Conservation (phyloP, 2,329 filamentous ascomycete species). For the Chaetomiaceae sp. region DNA sequence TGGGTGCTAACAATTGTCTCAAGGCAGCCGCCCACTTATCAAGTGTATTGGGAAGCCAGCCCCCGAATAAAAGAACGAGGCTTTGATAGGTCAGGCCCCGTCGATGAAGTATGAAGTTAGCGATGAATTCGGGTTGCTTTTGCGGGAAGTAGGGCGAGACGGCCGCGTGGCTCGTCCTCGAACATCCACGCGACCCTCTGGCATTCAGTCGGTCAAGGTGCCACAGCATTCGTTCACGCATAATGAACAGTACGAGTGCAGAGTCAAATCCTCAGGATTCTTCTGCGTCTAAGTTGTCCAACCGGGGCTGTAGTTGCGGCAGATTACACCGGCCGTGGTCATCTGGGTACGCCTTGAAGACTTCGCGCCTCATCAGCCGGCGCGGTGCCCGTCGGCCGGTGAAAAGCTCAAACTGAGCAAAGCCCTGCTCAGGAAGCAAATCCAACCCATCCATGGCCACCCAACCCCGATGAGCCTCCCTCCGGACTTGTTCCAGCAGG, state of each 20-base stretch:
- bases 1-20: not conserved
- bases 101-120: too few species aligned
- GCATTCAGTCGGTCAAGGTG: too few species aligned
- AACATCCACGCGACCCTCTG: too few species aligned
- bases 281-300: slow-evolving; percentile 36
- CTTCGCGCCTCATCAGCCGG: slow-evolving; percentile 62
- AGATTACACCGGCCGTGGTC: slow-evolving; percentile 36
- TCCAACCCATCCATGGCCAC: slow-evolving; percentile 71
- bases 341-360: slow-evolving; percentile 42
- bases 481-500: slow-evolving; percentile 60
- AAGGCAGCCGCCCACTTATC: too few species aligned
- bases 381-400: slow-evolving; percentile 66
- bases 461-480: slow-evolving; percentile 57
- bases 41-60: too few species aligned
- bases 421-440: slow-evolving; percentile 70
- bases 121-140: too few species aligned
- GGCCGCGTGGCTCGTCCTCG: too few species aligned
- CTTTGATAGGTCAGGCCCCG: too few species aligned
- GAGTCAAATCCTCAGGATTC: slow-evolving; percentile 29
- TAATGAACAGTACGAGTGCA: too few species aligned
- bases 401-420: slow-evolving; percentile 76
- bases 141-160: too few species aligned
- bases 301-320: slow-evolving; percentile 35
- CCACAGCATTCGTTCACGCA: too few species aligned
- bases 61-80: too few species aligned